phyloP scores from a whole-genome alignment of 2,329 filamentous ascomycete genomes.

The Aspergillus sp. region DNA sequence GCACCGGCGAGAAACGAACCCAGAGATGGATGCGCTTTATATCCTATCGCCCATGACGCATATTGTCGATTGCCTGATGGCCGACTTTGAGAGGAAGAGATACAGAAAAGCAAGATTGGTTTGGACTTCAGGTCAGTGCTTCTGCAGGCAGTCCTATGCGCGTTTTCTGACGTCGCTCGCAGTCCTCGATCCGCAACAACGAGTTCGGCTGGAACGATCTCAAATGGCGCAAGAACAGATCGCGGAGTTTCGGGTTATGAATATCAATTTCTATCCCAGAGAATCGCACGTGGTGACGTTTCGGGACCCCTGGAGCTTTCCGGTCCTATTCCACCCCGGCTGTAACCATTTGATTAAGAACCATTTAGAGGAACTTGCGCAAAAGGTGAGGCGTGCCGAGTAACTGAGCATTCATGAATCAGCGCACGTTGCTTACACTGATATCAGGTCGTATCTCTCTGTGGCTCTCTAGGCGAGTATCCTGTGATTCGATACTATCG shows the following conservation, averaged over 20 bases:
- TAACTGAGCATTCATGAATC: constrained; percentile 4
- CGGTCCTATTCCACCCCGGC: constrained; percentile 78
- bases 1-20: constrained; percentile 71
- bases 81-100: constrained; percentile 77
- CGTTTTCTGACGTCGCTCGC: constrained; percentile 24
- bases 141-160: constrained; percentile 2
- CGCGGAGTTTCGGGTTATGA: constrained; percentile 71
- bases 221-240: constrained; percentile 65
- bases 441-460: constrained; percentile 70
- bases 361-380: constrained; percentile 78
- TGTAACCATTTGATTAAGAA: constrained; percentile 77
- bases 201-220: constrained; percentile 67
- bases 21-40: constrained; percentile 91
- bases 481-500: constrained; percentile 88
- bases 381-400: constrained; percentile 59
- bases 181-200: constrained; percentile 63
- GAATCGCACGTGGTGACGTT: constrained; percentile 91
- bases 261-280: constrained; percentile 81
- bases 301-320: constrained; percentile 92
- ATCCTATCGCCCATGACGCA: constrained; percentile 78
- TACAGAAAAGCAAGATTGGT: constrained; percentile 75
- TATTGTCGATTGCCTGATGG: constrained; percentile 87
- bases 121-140: constrained; percentile 64
- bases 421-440: constrained; percentile 7
- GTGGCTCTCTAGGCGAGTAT: constrained; percentile 87